Evolutionary conservation across 73 alveolate species (phyloP).

Genomic region (Paramecium tetraurelia): DNA sequence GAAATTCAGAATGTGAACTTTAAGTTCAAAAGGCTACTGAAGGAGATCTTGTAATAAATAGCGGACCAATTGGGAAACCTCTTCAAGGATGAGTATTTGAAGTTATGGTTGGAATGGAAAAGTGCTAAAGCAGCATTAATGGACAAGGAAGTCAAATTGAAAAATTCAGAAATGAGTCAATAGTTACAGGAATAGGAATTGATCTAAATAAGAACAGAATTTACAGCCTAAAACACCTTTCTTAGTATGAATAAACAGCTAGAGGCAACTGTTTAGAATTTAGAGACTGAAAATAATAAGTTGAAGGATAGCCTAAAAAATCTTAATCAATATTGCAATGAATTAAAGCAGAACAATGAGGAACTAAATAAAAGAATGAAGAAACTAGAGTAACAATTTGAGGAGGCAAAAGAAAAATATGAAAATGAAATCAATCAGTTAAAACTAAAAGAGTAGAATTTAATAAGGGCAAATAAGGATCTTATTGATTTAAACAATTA

Average conservation of each 20-base stretch:
- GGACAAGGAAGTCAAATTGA: not conserved
- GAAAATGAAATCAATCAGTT: not conserved
- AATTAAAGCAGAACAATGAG: not conserved
- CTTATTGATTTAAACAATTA: not conserved
- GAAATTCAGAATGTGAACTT: constrained; percentile 1
- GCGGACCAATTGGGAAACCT: not conserved
- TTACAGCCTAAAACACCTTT: not conserved
- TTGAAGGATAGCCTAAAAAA: not conserved
- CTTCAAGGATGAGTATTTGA: not conserved
- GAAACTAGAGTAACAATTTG: not conserved
- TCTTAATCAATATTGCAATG: not conserved
- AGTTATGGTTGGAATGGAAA: constrained; percentile 20
- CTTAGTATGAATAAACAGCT: not conserved
- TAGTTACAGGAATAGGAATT: not conserved
- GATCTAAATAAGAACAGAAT: not conserved
- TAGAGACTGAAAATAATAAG: not conserved
- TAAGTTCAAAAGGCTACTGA: not conserved
- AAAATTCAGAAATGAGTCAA: not conserved
- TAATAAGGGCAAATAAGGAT: not conserved
- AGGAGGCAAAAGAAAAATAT: not conserved
- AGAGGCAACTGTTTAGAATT: not conserved
- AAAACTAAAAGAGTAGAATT: not conserved
- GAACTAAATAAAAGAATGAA: not conserved
- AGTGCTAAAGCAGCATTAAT: not conserved
- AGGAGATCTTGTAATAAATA: not conserved